Evolutionary conservation across 192 early-diverging fungal genomes (phyloP).

Genomic region (Dimargaris verticillata): DNA sequence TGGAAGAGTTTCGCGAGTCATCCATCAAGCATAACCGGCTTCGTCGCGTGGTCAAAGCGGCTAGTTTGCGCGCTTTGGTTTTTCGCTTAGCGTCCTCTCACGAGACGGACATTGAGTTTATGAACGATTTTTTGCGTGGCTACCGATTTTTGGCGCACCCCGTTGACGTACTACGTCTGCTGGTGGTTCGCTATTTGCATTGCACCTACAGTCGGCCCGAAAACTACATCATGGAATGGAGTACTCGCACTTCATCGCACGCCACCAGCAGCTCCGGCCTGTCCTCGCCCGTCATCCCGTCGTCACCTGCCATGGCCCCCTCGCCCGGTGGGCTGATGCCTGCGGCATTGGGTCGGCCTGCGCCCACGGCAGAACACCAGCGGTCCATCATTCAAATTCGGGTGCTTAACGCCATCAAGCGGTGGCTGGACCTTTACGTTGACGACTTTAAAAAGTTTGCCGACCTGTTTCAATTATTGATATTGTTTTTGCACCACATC

Average conservation of each 20-base stretch:
- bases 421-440: slow-evolving; percentile 74
- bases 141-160: slow-evolving; percentile 50
- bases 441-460: slow-evolving; percentile 32
- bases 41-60: slow-evolving; percentile 7
- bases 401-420: slow-evolving; percentile 73
- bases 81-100: slow-evolving; percentile 30
- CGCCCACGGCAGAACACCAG: neutral
- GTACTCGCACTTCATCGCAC: neutral
- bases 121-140: slow-evolving; percentile 43
- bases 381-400: slow-evolving; percentile 43
- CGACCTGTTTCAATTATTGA: slow-evolving; percentile 24
- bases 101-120: slow-evolving; percentile 38
- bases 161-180: slow-evolving; percentile 43
- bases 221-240: neutral
- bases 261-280: neutral
- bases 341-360: neutral
- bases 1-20: neutral
- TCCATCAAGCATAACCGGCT: neutral
- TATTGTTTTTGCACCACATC: slow-evolving; percentile 29
- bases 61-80: slow-evolving; percentile 24
- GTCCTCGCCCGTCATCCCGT: neutral
- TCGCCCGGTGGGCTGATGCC: too few species aligned
- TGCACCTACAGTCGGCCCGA: slow-evolving; percentile 13
- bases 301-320: neutral
- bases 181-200: slow-evolving; percentile 42